Percentiles rank a stretch among this genome's conserved stretches.
Conservation (phyloP, 192 early-diverging fungal genomes). For the Coemansia sp. region DNA sequence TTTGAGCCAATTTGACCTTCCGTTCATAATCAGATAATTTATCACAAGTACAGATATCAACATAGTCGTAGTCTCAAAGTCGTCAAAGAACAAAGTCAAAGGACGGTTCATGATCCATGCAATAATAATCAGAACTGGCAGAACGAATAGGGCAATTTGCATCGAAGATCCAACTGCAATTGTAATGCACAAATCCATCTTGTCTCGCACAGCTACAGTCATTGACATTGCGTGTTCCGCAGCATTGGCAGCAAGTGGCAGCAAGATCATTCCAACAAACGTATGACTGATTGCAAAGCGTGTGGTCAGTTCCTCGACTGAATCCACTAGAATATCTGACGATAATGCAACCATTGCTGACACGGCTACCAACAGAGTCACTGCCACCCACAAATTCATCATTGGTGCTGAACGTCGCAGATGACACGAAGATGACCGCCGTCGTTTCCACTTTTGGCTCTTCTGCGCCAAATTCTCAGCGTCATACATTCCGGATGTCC, state of each 20-base stretch:
- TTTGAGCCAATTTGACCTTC: conserved; percentile 91
- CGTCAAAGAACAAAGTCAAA: conserved; percentile 79
- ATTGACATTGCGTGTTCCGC: conserved; percentile 86
- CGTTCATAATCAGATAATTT: conserved; percentile 79
- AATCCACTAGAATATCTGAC: conserved; percentile 79
- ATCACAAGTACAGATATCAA: conserved; percentile 86
- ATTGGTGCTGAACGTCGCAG: conserved; percentile 47
- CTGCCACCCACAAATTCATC: conserved; percentile 59
- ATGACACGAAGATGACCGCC: conserved; percentile 9
- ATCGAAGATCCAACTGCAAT: conserved; percentile 79
- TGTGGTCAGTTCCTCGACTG: conserved; percentile 54
- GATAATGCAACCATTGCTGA: conserved; percentile 73
- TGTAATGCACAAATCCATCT: conserved; percentile 78
- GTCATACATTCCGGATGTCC: neutral
- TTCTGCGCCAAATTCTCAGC: neutral
- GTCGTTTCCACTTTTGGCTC: conserved; percentile 2
- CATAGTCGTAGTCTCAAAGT: conserved; percentile 79
- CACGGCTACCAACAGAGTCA: conserved; percentile 58
- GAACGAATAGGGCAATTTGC: conserved; percentile 84
- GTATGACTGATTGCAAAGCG: conserved; percentile 68
- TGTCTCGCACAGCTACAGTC: conserved; percentile 82
- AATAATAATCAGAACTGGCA: conserved; percentile 70
- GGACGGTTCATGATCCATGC: conserved; percentile 75
- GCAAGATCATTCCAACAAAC: conserved; percentile 90
- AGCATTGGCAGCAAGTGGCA: conserved; percentile 89